A percentile compares a stretch with the other conserved stretches of the same genome.
Evolutionary conservation across 805 yeast species (phyloP).

Genomic region (Metschnikowia arizonensis): DNA sequence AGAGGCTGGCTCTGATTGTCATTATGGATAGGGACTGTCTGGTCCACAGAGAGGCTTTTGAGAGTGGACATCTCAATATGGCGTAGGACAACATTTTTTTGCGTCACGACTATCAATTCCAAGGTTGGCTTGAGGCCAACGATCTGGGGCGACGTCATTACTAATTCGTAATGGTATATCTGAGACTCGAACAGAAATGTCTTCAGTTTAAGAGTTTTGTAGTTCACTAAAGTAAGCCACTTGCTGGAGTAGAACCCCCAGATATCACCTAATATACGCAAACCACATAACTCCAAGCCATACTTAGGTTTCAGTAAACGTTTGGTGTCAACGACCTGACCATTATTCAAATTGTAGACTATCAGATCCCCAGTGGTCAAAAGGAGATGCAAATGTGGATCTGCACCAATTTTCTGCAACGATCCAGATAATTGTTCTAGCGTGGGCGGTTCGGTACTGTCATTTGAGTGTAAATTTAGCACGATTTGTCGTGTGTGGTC

Average conservation of each 20-base stretch:
- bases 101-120: conserved; percentile 6
- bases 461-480: background rate
- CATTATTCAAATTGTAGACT: background rate
- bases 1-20: conserved; percentile 17
- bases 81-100: conserved; percentile 8
- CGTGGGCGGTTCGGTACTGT: background rate
- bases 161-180: conserved; percentile 2
- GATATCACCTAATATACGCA: background rate
- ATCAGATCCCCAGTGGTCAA: background rate
- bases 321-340: background rate
- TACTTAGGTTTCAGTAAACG: background rate
- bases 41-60: background rate
- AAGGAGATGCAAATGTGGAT: background rate
- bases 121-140: background rate
- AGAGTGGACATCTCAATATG: background rate
- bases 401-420: background rate
- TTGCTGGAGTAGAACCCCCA: background rate
- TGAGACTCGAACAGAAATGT: conserved; percentile 5
- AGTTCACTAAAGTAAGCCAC: background rate
- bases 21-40: conserved; percentile 10
- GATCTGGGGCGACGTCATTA: background rate
- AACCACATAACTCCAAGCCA: background rate
- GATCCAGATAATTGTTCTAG: background rate
- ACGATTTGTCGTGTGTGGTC: background rate
- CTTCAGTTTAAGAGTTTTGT: background rate